Base-by-base conservation (phyloP, 2,329 filamentous ascomycete species). In the Boeremia exigua region DNA sequence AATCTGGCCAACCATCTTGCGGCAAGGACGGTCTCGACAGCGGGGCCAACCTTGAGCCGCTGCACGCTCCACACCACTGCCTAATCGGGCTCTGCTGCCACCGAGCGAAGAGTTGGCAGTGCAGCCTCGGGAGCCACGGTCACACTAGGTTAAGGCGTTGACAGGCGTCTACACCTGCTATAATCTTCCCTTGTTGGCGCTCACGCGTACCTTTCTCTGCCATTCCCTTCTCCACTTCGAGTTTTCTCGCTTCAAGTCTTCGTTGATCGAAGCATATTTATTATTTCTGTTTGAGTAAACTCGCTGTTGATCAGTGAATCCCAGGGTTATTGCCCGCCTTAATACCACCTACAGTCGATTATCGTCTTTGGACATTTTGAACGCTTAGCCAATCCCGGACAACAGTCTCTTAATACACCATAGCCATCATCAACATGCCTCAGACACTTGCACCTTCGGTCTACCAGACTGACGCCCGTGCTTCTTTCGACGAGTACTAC, bases 401-500 rank as follows among this genome's bases (percentile, higher is more conserved):
- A 17, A 62, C 59, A 56, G 58, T 49, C 51, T 56, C 54, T 60
- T 67, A 66, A 68, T 66, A 63, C 70, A 72, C 46, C 54, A 33
- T 45, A 55, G 61, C 69, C 68, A 66, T 72, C 73, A 69, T 57
- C 67, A 76, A 62, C 45, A 83, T 83, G 81, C 71, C 71, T 69
- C 66, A 74, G 77, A 64, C 75, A 75, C 65, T 75, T 76, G 73
- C 72, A 75, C 68, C 79, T 82, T 68, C 80, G 66, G 78, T 77
- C 48, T 86, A 84, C 78, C 78, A 66, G 56, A 56, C 67, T 62
- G 61, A 63, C 50, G 55, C 77, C 60, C 83, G 88, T 83, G 87
- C 88, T 83, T 60, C 86, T 55, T 84, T 88, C 77, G 83, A 87
- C 68, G 77, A 79, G 23, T 75, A 75, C 64, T 75, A 75, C 73